These are phyloP conservation scores for Pseudogymnoascus destructans DNA, from an alignment of 2,329 filamentous ascomycete species.

Conservation along the genomic window DNA sequence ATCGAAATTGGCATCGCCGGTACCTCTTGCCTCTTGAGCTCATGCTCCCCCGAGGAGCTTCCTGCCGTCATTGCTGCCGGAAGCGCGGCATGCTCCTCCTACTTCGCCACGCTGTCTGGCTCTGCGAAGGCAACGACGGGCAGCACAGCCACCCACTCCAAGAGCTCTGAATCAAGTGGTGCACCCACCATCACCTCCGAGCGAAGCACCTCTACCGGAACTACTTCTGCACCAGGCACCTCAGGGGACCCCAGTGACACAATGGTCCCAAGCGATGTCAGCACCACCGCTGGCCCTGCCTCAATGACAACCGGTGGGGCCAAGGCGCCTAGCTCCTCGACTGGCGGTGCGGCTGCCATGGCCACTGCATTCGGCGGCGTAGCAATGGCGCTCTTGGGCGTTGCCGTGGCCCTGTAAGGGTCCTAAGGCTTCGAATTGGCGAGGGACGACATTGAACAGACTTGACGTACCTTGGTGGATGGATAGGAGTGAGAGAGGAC, in stretches of 20 bases:
- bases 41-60: neutral
- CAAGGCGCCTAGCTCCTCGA: neutral
- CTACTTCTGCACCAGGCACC: neutral
- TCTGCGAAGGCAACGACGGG: neutral
- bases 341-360: conserved; percentile 1
- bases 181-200: neutral
- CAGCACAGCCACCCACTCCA: neutral
- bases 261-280: neutral
- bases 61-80: neutral
- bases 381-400: neutral
- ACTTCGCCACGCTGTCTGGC: neutral
- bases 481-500: neutral
- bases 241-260: neutral
- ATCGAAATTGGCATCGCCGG: neutral
- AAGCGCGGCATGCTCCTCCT: neutral
- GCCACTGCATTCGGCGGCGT: conserved; percentile 1
- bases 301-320: neutral
- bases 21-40: neutral
- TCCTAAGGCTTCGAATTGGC: neutral
- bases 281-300: neutral
- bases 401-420: conserved; percentile 1
- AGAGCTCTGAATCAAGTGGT: neutral
- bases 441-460: neutral
- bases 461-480: neutral
- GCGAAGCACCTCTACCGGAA: neutral